These are phyloP conservation scores for Acanthamoeba healyi DNA, from an alignment of 208 protist genomes.

Conservation along the genomic window DNA sequence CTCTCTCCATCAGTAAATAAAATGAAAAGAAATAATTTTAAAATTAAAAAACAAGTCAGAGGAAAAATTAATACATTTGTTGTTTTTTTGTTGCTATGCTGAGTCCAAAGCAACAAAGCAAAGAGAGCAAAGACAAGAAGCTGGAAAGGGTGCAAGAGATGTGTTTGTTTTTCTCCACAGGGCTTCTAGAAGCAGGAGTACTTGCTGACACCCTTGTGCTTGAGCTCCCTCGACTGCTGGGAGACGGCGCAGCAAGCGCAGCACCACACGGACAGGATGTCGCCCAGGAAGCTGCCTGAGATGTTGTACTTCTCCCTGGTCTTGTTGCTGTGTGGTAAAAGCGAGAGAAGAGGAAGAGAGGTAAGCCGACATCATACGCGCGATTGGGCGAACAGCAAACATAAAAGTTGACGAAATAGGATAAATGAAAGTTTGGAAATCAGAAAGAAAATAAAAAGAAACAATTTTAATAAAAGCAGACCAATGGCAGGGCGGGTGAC, in stretches of 20 bases:
- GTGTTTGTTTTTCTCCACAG: too few species aligned
- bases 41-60: too few species aligned
- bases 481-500: background rate
- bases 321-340: background rate
- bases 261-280: constrained; percentile 57
- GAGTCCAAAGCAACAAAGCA: background rate
- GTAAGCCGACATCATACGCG: background rate
- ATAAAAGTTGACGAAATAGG: background rate
- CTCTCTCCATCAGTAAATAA: too few species aligned
- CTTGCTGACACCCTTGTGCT: constrained; percentile 53
- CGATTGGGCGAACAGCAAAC: background rate
- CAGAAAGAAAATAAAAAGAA: background rate
- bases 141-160: too few species aligned
- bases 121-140: too few species aligned
- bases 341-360: background rate
- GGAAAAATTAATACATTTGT: background rate
- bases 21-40: too few species aligned
- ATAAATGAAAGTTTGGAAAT: background rate
- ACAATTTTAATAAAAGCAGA: too few species aligned
- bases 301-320: constrained; percentile 74
- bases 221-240: constrained; percentile 65
- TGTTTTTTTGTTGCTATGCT: background rate
- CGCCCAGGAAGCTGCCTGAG: constrained; percentile 31
- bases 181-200: constrained; percentile 29
- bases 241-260: constrained; percentile 34